Evolutionary conservation across 805 yeast genomes (phyloP).

Genomic region (Candida coleopterorum): DNA sequence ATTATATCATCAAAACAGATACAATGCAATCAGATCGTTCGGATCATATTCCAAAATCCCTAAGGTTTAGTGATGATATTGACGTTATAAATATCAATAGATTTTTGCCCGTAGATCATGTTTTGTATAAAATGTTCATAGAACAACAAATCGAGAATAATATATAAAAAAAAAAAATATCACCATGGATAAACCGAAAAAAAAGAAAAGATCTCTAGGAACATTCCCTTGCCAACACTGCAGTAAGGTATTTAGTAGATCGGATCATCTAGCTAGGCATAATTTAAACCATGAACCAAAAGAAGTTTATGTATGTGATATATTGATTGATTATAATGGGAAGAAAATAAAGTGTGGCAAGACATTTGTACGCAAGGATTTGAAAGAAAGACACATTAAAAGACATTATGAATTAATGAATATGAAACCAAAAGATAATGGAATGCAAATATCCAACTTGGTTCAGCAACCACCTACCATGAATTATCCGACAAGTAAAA

Average conservation of each 20-base stretch:
- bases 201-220: slow-evolving; percentile 26
- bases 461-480: neutral
- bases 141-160: neutral
- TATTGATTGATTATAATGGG: slow-evolving; percentile 31
- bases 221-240: slow-evolving; percentile 41
- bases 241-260: slow-evolving; percentile 51
- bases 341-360: slow-evolving; percentile 45
- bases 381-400: slow-evolving; percentile 38
- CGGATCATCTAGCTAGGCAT: slow-evolving; percentile 63
- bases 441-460: neutral
- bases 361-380: slow-evolving; percentile 60
- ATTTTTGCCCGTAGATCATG: slow-evolving; percentile 7
- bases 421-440: neutral
- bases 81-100: slow-evolving; percentile 6
- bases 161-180: neutral
- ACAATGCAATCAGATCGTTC: neutral
- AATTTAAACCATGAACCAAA: slow-evolving; percentile 54
- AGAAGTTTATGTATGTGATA: slow-evolving; percentile 55
- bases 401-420: slow-evolving; percentile 20
- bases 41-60: slow-evolving; percentile 1
- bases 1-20: neutral
- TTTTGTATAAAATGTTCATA: slow-evolving; percentile 4
- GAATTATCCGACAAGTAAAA: neutral
- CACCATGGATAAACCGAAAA: slow-evolving; percentile 7
- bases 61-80: slow-evolving; percentile 8